Evolutionary conservation across 805 yeast species (phyloP), one percentile per base, ranked within the genome.

Genomic region (Wickerhamomyces chaumierensis): DNA sequence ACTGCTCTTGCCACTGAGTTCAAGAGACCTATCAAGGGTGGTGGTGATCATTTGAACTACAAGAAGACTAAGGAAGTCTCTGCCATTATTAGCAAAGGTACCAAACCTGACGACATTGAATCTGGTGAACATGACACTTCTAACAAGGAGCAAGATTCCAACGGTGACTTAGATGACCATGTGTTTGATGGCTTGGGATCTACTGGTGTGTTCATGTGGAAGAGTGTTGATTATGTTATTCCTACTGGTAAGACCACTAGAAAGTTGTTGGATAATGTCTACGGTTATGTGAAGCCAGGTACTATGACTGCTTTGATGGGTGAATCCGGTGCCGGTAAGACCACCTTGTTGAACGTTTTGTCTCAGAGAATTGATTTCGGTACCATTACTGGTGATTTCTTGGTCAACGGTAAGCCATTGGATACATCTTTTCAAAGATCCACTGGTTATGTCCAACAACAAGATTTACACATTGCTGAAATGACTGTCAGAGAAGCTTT

Each of bases 401-500:
- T 55, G 14, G 58, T 77, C 39, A 73, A 74, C 44, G 63, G 51
- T 34, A 48, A 52, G n/a, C 39, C 42, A 15, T 61, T 71, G 3
- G 81, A 73, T 50, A 41, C 52, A 3, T 36, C 16, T 51, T 63
- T 48, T 48, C 71, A 36, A 48, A 62, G 36, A 58, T 66, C 27
- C 48, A 74, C 19, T 69, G 83, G 90, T 0, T 85, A 81, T 57
- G 95, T 85, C 17, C 72, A 83, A 5, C 95, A 85, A 52, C 84
- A 80, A 46, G 95, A 85, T 52, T 77, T 82, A 31, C 61, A 85
- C 38, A 60, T 83, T 32, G 72, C 90, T 2, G 66, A 76, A 7
- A 61, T 85, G 39, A 84, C 95, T 0, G 95, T 86, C 2, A 56
- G 78, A 36, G 95, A 85, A 57, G 83, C 94, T 0, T 60, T 85